These are phyloP conservation scores for Diaporthe aspalathi DNA, from an alignment of 2,329 filamentous ascomycete genomes.

Conservation along the genomic window DNA sequence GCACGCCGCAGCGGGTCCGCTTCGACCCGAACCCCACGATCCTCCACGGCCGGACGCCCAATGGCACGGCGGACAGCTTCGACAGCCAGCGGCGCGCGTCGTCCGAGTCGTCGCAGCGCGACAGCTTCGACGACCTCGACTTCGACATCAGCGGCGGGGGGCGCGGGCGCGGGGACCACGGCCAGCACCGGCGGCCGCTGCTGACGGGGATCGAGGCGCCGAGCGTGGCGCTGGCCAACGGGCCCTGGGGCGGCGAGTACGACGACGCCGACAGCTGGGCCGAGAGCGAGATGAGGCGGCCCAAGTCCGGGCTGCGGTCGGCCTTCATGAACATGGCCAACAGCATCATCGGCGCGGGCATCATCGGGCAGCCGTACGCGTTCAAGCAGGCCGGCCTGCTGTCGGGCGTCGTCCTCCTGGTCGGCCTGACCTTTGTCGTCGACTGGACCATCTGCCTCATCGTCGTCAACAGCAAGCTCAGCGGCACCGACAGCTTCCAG, in stretches of 20 bases:
- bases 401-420: constrained; percentile 81
- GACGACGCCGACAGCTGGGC: constrained; percentile 60
- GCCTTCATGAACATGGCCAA: constrained; percentile 99
- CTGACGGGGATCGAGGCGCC: constrained; percentile 88
- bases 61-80: constrained; percentile 38
- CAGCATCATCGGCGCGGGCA: constrained; percentile 87
- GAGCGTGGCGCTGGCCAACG: constrained; percentile 75
- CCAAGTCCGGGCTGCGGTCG: constrained; percentile 85
- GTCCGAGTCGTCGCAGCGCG: constrained; percentile 36
- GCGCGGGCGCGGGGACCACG: constrained; percentile 54
- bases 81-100: constrained; percentile 31
- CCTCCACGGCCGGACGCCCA: constrained; percentile 38
- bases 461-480: constrained; percentile 97
- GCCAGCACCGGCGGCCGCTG: constrained; percentile 73
- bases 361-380: constrained; percentile 93
- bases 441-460: constrained; percentile 99
- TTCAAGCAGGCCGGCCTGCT: constrained; percentile 90
- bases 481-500: constrained; percentile 93
- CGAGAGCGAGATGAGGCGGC: constrained; percentile 69
- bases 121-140: constrained; percentile 47
- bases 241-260: constrained; percentile 51
- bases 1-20: constrained; percentile 77
- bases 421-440: constrained; percentile 83
- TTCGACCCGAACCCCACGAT: constrained; percentile 71
- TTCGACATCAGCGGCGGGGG: constrained; percentile 48